Evolutionary conservation across 2,329 filamentous ascomycete species (phyloP).

Genomic region (Paraphaeosphaeria minitans): DNA sequence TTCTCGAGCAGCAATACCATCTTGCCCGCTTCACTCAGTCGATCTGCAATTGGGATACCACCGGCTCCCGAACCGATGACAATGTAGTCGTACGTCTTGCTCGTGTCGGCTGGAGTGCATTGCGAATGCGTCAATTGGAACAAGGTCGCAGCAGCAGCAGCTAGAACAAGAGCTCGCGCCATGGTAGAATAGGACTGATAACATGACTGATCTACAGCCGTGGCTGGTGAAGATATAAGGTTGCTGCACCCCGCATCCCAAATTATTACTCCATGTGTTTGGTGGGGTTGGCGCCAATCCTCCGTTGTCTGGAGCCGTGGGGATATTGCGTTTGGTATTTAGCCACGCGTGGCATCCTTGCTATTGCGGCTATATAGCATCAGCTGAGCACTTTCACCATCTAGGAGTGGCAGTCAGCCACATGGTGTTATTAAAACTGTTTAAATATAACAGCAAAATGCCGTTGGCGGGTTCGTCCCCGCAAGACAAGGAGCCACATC

Average conservation of each 20-base stretch:
- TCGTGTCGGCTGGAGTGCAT: slow-evolving; percentile 29
- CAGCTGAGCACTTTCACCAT: slow-evolving; percentile 5
- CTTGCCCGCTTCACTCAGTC: slow-evolving; percentile 64
- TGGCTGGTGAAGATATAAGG: slow-evolving; percentile 13
- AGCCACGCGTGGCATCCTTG: slow-evolving; percentile 10
- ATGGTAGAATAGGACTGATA: slow-evolving; percentile 13
- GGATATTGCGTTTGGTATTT: slow-evolving; percentile 13
- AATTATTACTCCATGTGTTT: slow-evolving; percentile 12
- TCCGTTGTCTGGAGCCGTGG: slow-evolving; percentile 13
- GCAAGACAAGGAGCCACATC: neutral
- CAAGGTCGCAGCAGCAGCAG: slow-evolving; percentile 17
- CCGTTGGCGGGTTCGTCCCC: slow-evolving; percentile 1
- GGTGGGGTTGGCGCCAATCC: slow-evolving; percentile 16
- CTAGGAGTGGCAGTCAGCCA: slow-evolving; percentile 1
- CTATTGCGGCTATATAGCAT: slow-evolving; percentile 5
- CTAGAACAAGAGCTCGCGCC: slow-evolving; percentile 14
- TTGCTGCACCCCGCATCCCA: slow-evolving; percentile 23
- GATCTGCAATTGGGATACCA: slow-evolving; percentile 62
- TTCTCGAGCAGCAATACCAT: slow-evolving; percentile 62
- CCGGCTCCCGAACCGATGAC: slow-evolving; percentile 64
- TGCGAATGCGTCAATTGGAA: slow-evolving; percentile 13
- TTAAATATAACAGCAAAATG: slow-evolving; percentile 2
- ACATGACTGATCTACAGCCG: neutral
- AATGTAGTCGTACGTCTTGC: slow-evolving; percentile 63
- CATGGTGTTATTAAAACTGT: neutral